Evolutionary conservation across 2,329 filamentous ascomycete species (phyloP).

Genomic region (Hirsutella rhossiliensis): DNA sequence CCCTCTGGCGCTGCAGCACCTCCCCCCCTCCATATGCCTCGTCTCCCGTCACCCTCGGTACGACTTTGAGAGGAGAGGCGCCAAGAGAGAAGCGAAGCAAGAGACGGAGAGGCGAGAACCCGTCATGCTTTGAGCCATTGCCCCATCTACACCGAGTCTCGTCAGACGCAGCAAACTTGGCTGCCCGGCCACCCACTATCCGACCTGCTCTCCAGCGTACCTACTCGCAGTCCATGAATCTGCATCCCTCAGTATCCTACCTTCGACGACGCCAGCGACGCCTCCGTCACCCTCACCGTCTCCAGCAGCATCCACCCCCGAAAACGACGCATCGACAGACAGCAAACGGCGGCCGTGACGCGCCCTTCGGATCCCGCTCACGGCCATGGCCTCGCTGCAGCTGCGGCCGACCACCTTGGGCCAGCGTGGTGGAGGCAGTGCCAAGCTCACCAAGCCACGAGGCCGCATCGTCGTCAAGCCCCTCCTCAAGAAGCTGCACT

Average conservation of each 20-base stretch:
- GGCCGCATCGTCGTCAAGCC: conserved; percentile 43
- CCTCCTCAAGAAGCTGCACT: conserved; percentile 45
- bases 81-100: neutral
- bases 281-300: neutral
- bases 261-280: neutral
- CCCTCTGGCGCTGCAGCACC: neutral
- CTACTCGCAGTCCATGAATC: neutral
- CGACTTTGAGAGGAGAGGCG: neutral
- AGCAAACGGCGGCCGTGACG: too few relatives aligned
- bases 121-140: neutral
- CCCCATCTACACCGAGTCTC: neutral
- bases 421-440: conserved; percentile 8
- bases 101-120: neutral
- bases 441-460: conserved; percentile 30
- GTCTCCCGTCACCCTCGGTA: neutral
- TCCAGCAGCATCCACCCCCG: too few relatives aligned
- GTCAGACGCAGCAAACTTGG: neutral
- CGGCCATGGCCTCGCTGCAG: conserved; percentile 16
- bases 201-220: neutral
- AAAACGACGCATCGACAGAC: too few relatives aligned
- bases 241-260: neutral
- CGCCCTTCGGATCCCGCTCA: too few relatives aligned
- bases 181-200: neutral
- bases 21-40: neutral
- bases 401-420: conserved; percentile 6